phyloP scores from a whole-genome alignment of 1,284 basidiomycete genomes.

The Malassezia vespertilionis region DNA sequence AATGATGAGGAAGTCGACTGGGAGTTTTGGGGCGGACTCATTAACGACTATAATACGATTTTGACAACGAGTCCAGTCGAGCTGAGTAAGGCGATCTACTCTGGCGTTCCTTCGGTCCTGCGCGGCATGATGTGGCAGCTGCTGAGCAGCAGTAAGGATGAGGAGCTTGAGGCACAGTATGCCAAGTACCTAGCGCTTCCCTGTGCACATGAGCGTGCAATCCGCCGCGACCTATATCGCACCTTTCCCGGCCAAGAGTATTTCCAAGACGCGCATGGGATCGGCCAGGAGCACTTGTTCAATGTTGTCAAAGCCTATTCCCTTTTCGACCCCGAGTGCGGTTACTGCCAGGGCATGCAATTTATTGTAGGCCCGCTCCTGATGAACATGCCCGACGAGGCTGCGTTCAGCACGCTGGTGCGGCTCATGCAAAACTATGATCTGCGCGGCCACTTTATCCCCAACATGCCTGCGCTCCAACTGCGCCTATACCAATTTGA shows the following conservation, averaged over 20 bases:
- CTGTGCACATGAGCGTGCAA: constrained; percentile 84
- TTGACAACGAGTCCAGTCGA: constrained; percentile 48
- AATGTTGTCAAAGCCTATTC: constrained; percentile 97
- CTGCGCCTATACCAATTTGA: constrained; percentile 83
- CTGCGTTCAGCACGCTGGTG: constrained; percentile 91
- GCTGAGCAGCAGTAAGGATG: constrained; percentile 80
- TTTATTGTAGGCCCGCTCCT: constrained; percentile 89
- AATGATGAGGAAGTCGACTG: constrained; percentile 45
- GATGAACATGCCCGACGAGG: constrained; percentile 58
- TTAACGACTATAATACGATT: constrained; percentile 47
- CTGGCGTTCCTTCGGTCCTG: constrained; percentile 71
- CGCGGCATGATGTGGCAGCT: constrained; percentile 97
- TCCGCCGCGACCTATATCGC: constrained; percentile 72
- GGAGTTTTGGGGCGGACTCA: constrained; percentile 94
- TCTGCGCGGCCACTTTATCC: constrained; percentile 84
- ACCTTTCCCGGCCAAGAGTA: constrained; percentile 97
- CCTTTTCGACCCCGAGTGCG: constrained; percentile 85
- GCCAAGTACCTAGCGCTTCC: constrained; percentile 66
- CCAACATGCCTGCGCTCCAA: constrained; percentile 95
- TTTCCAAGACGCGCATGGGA: constrained; percentile 72
- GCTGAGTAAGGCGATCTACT: constrained; percentile 78
- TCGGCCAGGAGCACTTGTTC: constrained; percentile 90
- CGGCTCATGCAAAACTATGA: constrained; percentile 96
- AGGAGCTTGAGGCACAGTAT: constrained; percentile 74
- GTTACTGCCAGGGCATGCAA: constrained; percentile 80